These are phyloP conservation scores for Neurospora sp. DNA, from an alignment of 495 filamentous ascomycete species.

Conservation along the genomic window DNA sequence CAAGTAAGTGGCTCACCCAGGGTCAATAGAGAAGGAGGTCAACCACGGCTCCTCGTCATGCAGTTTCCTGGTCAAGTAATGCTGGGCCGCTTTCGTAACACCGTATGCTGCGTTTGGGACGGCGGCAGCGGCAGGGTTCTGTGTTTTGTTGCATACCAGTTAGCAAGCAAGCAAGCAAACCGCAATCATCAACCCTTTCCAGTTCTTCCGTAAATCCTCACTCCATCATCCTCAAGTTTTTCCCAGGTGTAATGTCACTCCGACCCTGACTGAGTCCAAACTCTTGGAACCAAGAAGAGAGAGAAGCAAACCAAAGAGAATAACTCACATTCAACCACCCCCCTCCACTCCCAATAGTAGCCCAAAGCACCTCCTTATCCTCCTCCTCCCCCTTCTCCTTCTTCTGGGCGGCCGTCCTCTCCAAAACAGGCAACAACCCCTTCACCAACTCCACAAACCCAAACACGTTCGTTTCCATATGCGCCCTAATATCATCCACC, in stretches of 20 bases:
- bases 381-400: background rate
- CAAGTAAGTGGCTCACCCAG: constrained; percentile 3
- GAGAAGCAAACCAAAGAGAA: background rate
- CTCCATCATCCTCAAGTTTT: background rate
- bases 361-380: constrained; percentile 19
- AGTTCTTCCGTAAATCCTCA: background rate
- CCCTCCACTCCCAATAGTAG: constrained; percentile 21
- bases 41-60: constrained; percentile 29
- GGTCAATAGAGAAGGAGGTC: constrained; percentile 24
- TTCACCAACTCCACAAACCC: constrained; percentile 11
- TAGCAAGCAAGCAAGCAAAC: background rate
- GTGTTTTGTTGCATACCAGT: background rate
- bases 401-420: background rate
- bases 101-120: constrained; percentile 29
- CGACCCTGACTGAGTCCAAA: background rate
- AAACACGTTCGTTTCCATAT: constrained; percentile 19
- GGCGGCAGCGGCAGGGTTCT: constrained; percentile 8
- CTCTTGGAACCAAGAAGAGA: background rate
- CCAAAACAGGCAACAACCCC: background rate
- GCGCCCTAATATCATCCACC: constrained; percentile 17
- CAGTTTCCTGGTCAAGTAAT: constrained; percentile 30
- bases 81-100: constrained; percentile 26
- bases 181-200: background rate
- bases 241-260: background rate
- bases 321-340: constrained; percentile 16